Evolutionary conservation across 2,329 filamentous ascomycete species (phyloP).

Genomic region (Stemphylium lycopersici): DNA sequence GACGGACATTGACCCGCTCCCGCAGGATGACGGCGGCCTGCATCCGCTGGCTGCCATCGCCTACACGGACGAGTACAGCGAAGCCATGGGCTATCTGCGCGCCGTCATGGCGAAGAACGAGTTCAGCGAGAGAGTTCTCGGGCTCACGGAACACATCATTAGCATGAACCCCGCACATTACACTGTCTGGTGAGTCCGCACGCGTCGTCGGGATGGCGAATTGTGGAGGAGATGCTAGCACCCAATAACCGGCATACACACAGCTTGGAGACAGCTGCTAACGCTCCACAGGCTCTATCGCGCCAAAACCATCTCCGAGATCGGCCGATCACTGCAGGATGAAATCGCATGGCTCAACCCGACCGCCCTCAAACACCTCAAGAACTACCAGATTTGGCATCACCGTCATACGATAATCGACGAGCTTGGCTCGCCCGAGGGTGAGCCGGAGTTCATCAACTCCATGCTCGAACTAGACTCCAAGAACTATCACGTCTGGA

Average conservation of each 20-base stretch:
- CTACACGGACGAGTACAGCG: slow-evolving; percentile 86
- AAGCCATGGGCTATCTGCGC: slow-evolving; percentile 91
- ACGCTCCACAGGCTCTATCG: slow-evolving; percentile 73
- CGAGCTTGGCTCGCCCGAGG: slow-evolving; percentile 63
- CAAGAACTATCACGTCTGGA: slow-evolving; percentile 99
- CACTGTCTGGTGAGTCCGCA: slow-evolving; percentile 76
- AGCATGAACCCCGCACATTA: slow-evolving; percentile 95
- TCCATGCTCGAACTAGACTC: slow-evolving; percentile 83
- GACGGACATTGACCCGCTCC: slow-evolving; percentile 83
- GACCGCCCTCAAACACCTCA: slow-evolving; percentile 81
- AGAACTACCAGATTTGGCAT: slow-evolving; percentile 99
- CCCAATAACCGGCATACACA: neutral
- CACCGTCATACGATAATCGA: slow-evolving; percentile 64
- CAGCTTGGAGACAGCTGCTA: slow-evolving; percentile 9
- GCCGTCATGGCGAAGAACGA: slow-evolving; percentile 92
- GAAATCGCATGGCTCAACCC: slow-evolving; percentile 88
- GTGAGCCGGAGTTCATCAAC: slow-evolving; percentile 77
- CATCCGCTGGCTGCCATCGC: slow-evolving; percentile 88
- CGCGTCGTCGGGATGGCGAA: neutral
- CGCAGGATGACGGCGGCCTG: slow-evolving; percentile 76
- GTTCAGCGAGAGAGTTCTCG: slow-evolving; percentile 76
- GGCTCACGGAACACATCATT: slow-evolving; percentile 88
- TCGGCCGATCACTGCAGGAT: slow-evolving; percentile 68
- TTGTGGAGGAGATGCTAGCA: slow-evolving; percentile 6
- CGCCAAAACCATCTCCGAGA: slow-evolving; percentile 73